Evolutionary conservation across 2,329 filamentous ascomycete species (phyloP), one percentile per base, ranked within the genome.

Genomic region (Ophiostoma perfectum): DNA sequence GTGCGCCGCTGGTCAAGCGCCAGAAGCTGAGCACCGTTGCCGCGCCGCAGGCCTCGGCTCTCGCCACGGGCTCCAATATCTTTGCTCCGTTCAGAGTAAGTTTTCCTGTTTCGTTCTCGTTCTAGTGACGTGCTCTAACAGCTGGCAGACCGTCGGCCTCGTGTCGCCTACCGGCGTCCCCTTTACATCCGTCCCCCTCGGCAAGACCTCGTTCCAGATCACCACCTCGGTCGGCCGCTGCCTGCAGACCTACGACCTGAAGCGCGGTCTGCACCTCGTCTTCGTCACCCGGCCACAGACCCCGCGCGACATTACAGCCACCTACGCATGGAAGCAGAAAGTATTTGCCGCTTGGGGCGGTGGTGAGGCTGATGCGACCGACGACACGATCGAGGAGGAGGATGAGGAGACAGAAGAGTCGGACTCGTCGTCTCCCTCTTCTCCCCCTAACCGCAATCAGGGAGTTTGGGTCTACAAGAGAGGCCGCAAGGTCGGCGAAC

Each of bases 171-270:
- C 94, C 2, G 80, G 83, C 65, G 92, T 97, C 0, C 94, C 95
- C 0, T 98, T 99, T 76, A 93, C 94, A 2, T 90, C 90, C 5
- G 85, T 96, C 44, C 91, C 94, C 0, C 83, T 97, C 16, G 95
- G 95, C 69, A 97, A 96, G 79, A 94, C 92, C 0, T 96, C 93
- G 3, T 99, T 97, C 76, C 95, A 99, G 78, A 92, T 99, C 78
- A 98, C 95, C 45, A 99, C 95, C 42, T 98, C 92, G 0, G 91
- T 96, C 71, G 95, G 94, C 71, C 87, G 89, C 74, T 92, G 90
- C 70, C 84, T 99, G 64, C 95, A 99, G 79, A 99, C 95, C 0
- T 99, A 99, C 81, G 95, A 99, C 77, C 81, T 99, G 71, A 92
- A 90, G 77, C 88, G 89, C 74, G 94, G 94, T 64, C 85, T 99